Conservation (phyloP, 1,284 basidiomycete species). For the Apiotrichum sp. region DNA sequence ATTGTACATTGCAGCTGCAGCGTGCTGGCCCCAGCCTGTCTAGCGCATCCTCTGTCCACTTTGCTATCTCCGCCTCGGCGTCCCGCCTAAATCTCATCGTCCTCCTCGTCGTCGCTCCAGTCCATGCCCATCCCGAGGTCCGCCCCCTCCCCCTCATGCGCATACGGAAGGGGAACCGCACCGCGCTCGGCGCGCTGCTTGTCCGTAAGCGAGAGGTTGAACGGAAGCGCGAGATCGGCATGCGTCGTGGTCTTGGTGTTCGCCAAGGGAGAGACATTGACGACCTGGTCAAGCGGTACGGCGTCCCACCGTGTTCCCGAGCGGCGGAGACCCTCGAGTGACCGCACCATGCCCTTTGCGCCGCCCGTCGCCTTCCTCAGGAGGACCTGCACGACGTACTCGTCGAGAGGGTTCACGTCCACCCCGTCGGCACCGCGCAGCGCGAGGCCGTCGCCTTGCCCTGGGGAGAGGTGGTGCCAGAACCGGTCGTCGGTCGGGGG, state of each 20-base stretch:
- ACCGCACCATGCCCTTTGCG: constrained; percentile 41
- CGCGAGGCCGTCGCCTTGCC: constrained; percentile 21
- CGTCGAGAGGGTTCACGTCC: constrained; percentile 6
- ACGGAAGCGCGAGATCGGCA: constrained; percentile 55
- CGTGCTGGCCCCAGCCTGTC: too few species aligned
- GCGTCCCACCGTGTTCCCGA: neutral
- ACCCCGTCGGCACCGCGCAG: constrained; percentile 19
- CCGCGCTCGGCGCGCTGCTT: constrained; percentile 73
- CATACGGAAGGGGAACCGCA: constrained; percentile 77
- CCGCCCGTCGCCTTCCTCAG: constrained; percentile 43
- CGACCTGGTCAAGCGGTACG: constrained; percentile 7
- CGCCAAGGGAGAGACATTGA: constrained; percentile 1
- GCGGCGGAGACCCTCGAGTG: constrained; percentile 22
- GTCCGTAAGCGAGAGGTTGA: constrained; percentile 78
- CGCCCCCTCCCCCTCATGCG: constrained; percentile 60
- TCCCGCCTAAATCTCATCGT: constrained; percentile 29
- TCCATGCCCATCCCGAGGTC: constrained; percentile 24
- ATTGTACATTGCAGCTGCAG: neutral
- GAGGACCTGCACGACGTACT: constrained; percentile 30
- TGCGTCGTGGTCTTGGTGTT: constrained; percentile 49
- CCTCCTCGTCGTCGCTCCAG: constrained; percentile 38
- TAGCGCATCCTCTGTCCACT: neutral
- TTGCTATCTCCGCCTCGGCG: too few species aligned
- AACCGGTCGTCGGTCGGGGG: constrained; percentile 51
- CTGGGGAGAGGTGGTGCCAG: constrained; percentile 33